Conservation (phyloP, 148 eudicot species). For the Dysphania ambrosioides region DNA sequence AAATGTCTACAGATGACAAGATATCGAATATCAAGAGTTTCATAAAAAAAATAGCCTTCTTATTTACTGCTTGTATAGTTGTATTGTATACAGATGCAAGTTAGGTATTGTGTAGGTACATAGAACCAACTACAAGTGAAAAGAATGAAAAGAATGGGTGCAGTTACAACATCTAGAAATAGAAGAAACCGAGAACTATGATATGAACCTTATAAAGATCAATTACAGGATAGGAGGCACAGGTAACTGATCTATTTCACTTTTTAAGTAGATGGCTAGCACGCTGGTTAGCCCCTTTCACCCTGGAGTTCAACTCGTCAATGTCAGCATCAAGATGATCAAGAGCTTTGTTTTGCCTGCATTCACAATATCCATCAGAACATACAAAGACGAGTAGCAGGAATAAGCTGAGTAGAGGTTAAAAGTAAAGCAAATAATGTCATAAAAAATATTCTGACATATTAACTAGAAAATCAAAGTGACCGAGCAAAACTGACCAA, state of each 20-base stretch:
- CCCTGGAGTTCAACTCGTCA: constrained; percentile 74
- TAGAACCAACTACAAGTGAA: background rate
- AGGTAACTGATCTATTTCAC: constrained; percentile 3
- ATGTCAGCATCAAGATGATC: constrained; percentile 70
- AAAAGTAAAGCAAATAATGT: background rate
- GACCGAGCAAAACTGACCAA: constrained; percentile 37
- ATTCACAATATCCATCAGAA: background rate
- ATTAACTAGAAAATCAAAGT: background rate
- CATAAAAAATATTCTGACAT: background rate
- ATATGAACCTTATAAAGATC: background rate
- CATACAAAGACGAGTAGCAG: background rate
- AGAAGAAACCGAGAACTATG: background rate
- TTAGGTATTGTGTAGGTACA: background rate
- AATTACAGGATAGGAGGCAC: constrained; percentile 2
- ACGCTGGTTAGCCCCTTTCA: constrained; percentile 78
- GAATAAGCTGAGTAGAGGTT: background rate
- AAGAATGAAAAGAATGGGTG: background rate
- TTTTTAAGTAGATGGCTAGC: constrained; percentile 37
- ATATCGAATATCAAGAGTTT: background rate
- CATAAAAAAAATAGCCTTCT: background rate
- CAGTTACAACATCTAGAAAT: background rate
- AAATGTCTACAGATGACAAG: background rate
- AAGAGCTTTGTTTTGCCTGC: constrained; percentile 85
- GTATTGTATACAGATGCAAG: background rate
- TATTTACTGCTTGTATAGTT: background rate